Base-by-base conservation (phyloP, 75 land plant genomes). In the Pinus taeda region DNA sequence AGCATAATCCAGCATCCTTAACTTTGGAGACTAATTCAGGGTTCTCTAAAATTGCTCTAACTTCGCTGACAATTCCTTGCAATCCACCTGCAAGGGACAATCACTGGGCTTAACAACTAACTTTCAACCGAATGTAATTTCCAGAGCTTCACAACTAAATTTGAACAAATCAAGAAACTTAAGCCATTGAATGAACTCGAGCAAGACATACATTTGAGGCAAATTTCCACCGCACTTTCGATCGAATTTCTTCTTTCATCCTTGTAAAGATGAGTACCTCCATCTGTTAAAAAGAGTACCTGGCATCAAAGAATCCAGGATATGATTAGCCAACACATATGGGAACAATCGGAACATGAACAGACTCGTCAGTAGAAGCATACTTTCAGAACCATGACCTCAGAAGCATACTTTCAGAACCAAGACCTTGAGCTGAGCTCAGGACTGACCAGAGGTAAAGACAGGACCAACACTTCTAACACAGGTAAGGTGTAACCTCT, bases 51-150 rank as follows among this genome's bases (percentile, higher is more conserved):
- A 95, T 81, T 2, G 88, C 89, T 60, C 57, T 88, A 15, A 91
- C 99, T 65, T 97, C 98, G 0, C 92, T 89, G 42, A 97, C 99
- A 36, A 97, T 88, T 12, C 99, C 99, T 63, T 94, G 92, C 71
- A 97, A 76, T 0, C 83, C 83, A 37, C 87, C 86, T 73, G 85
- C 89, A 56, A 49, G 8, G 49, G 49, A 45, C 49, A 45, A 5
- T 45, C 49, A 45, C 7, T 45, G 49, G 49, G 49, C 49, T 45
- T 45, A 6, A 45, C 49, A 6, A 45, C 49, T 45, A 45, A 6
- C 6, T 45, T 45, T 45, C 49, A 45, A 45, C 49, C 7, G 8
- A 45, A 45, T 45, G 49, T 45, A 45, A 7, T 45, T 45, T 45
- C 0, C 49, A 6, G 8, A 45, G 0, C 8, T 39, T 39, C 49